Conservation (phyloP, 2,329 filamentous ascomycete species). For the Pseudocercospora musae region DNA sequence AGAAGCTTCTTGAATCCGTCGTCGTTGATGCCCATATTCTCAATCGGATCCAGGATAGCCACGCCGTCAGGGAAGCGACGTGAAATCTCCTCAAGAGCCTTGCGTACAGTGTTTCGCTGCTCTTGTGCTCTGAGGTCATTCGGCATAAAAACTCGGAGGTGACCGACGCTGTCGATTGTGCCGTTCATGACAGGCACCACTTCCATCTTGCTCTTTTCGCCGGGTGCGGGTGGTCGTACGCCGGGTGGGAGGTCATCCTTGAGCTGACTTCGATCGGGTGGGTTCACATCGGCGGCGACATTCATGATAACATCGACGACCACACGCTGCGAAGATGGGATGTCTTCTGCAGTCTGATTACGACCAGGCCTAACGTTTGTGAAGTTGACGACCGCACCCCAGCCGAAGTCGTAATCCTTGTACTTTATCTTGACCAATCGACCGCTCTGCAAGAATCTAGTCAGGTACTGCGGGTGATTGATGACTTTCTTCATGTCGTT, state of each 20-base stretch:
- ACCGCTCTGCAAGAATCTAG: conserved; percentile 82
- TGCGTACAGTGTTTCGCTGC: conserved; percentile 66
- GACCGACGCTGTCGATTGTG: conserved; percentile 79
- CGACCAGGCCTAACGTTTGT: conserved; percentile 60
- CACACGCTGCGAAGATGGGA: conserved; percentile 71
- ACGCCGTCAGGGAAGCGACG: conserved; percentile 90
- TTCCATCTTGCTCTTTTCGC: conserved; percentile 69
- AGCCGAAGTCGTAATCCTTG: conserved; percentile 79
- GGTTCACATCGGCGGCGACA: conserved; percentile 57
- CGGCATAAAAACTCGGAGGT: conserved; percentile 79
- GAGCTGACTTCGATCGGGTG: conserved; percentile 28
- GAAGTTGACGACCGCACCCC: conserved; percentile 83
- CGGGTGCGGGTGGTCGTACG: conserved; percentile 58
- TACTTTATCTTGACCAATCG: conserved; percentile 83
- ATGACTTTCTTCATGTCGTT: conserved; percentile 90
- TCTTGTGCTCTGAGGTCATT: conserved; percentile 67
- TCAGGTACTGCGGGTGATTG: conserved; percentile 81
- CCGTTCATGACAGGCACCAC: conserved; percentile 82
- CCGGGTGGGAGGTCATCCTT: conserved; percentile 59
- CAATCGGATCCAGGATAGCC: conserved; percentile 83
- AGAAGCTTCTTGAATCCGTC: conserved; percentile 91
- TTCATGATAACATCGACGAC: conserved; percentile 77
- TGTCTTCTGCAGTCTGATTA: conserved; percentile 63
- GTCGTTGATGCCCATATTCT: conserved; percentile 93
- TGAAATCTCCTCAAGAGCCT: conserved; percentile 72